Base-by-base conservation (phyloP, 2,329 filamentous ascomycete species). In the Talaromyces verruculosus region DNA sequence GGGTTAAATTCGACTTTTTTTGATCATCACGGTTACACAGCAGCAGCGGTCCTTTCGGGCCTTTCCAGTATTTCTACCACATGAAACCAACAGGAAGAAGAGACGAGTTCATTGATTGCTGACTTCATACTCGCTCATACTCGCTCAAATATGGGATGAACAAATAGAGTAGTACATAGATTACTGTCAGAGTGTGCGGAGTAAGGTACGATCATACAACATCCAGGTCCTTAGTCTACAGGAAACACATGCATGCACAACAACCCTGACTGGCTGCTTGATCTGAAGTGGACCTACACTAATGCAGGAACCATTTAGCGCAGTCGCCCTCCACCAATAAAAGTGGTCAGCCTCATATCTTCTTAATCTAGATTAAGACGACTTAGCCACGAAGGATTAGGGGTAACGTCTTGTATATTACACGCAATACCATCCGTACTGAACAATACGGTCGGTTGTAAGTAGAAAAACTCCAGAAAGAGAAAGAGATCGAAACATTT, bases 221-320 rank as follows among this genome's bases (percentile, higher is more conserved):
- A 15, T 55, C 51, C 25, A 25, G 4, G 25, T 25, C 25, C 25
- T 25, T 25, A 25, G 25, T 25, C 25, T 25, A n/a, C n/a, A 25
- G 4, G 25, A 33, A n/a, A 35, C 51, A 57, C n/a, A 57, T 35
- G 5, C 30, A 37, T n/a, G 37, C 25, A 49, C 22, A 25, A 53
- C 49, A n/a, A 13, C 30, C 49, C 37, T 58, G 62, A 58, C 17
- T 64, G 62, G 62, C 45, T 19, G 37, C 7, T 17, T 33, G 15
- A 22, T n/a, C 41, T 47, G 35, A 10, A 30, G 59, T 63, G 59
- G 64, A 15, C 5, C 19, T 2, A 3, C 22, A 15, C 64, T 66
- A 62, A 62, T 63, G 64, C 64, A 66, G 64, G 64, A 66, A 66
- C 64, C 47, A 61, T 30, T 45, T 55, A 57, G 64, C 8, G 17